phyloP scores from a whole-genome alignment of 805 yeast genomes.

The Candida michaelii region DNA sequence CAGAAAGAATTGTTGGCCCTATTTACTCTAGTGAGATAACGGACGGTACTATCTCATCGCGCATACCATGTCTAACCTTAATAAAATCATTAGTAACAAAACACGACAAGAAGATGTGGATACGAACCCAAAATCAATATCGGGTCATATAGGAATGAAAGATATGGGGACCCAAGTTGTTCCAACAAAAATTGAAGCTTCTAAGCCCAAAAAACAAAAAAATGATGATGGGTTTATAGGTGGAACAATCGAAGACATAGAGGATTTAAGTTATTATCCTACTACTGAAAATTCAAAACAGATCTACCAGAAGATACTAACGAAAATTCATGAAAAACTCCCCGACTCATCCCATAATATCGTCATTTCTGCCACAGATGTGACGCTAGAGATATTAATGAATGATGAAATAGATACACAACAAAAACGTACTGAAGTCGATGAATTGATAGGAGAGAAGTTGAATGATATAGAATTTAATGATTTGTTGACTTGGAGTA shows the following conservation, averaged over 20 bases:
- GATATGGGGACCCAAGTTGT: slow-evolving; percentile 59
- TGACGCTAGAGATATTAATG: slow-evolving; percentile 55
- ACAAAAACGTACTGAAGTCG: slow-evolving; percentile 49
- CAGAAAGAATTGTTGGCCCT: too few relatives aligned
- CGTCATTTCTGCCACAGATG: slow-evolving; percentile 69
- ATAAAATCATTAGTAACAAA: slow-evolving; percentile 3
- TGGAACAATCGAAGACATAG: slow-evolving; percentile 25
- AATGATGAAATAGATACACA: slow-evolving; percentile 42
- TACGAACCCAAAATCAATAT: slow-evolving; percentile 70
- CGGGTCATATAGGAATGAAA: slow-evolving; percentile 61
- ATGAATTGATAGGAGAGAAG: slow-evolving; percentile 42
- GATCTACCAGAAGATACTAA: slow-evolving; percentile 55
- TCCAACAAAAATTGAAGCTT: background rate
- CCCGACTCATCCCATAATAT: slow-evolving; percentile 80
- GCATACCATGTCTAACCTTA: slow-evolving; percentile 22
- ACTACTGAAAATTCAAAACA: slow-evolving; percentile 50
- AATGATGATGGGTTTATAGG: background rate
- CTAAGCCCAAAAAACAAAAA: background rate
- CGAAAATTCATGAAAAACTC: slow-evolving; percentile 55
- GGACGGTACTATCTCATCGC: background rate
- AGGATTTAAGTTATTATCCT: slow-evolving; percentile 63
- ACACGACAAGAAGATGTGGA: slow-evolving; percentile 45
- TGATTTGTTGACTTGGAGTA: slow-evolving; percentile 44
- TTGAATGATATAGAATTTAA: slow-evolving; percentile 47
- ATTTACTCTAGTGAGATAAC: too few relatives aligned